Percentiles rank a stretch among this genome's conserved stretches.
Conservation (phyloP, 75 land plant genomes). For the Picea glauca region DNA sequence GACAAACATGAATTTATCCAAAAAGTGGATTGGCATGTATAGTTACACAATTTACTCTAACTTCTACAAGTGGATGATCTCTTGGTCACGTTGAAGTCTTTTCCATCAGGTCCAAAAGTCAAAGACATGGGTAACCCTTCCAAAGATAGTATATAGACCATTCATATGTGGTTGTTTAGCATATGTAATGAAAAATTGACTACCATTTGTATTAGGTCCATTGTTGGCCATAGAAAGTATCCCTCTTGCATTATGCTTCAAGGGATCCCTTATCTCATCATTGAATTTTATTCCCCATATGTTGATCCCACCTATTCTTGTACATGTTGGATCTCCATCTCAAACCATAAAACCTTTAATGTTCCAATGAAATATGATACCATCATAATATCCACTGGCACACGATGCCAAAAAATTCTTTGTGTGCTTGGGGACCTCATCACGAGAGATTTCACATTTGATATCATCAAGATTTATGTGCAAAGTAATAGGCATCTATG, state of each 20-base stretch:
- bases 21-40: constrained; percentile 98
- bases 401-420: constrained; percentile 94
- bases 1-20: constrained; percentile 34
- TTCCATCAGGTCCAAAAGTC: constrained; percentile 98
- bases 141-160: constrained; percentile 94
- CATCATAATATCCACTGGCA: constrained; percentile 97
- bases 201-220: constrained; percentile 98
- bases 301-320: constrained; percentile 96
- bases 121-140: constrained; percentile 96
- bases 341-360: constrained; percentile 99
- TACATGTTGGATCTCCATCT: constrained; percentile 98
- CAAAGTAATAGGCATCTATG: too few species aligned
- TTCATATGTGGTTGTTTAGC: constrained; percentile 98
- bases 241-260: constrained; percentile 99
- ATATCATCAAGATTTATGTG: too few species aligned
- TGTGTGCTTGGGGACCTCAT: too few species aligned
- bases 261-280: constrained; percentile 95
- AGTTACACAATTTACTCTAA: constrained; percentile 89
- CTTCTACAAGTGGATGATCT: constrained; percentile 93
- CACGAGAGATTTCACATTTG: too few species aligned
- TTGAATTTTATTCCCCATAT: constrained; percentile 98
- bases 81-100: constrained; percentile 92
- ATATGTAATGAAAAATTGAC: constrained; percentile 93
- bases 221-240: constrained; percentile 96
- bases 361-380: constrained; percentile 93